Base-by-base conservation (phyloP, 2,329 filamentous ascomycete species). In the Thielaviopsis musarum region DNA sequence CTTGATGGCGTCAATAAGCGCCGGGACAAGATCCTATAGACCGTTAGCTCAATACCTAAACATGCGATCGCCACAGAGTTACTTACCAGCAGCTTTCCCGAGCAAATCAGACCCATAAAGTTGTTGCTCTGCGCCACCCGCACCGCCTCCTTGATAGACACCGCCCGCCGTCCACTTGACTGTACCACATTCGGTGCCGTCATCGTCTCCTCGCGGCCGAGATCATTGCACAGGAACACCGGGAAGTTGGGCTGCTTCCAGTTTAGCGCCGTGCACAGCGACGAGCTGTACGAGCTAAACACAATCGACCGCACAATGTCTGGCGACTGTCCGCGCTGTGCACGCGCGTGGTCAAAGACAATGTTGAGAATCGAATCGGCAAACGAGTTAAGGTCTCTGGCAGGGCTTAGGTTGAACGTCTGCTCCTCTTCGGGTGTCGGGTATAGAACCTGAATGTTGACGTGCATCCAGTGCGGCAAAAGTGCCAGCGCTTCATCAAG, bases 171-270 rank as follows among this genome's bases (percentile, higher is more conserved):
- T 17, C 87, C 88, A 64, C 83, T 87, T 65, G 78, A 74, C 61
- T 72, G 67, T 15, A 74, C 66, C 13, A 70, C 66, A 49, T 69
- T 69, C 1, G 70, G 69, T 15, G 70, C 67, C 6, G 66, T 65
- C 61, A 72, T 71, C 22, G 71, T 68, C 21, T 62, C 57, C 15
- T 52, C 53, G 7, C 79, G 76, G 22, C 89, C 89, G 26, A 97
- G 80, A 62, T 96, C 90, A 70, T 97, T 97, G 73, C 91, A 96
- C 54, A 97, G 77, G 65, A 98, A 87, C 0, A 97, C 88, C 0
- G 93, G 93, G 69, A 95, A 98, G 69, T 97, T 98, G 2, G 93
- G 93, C 70, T 98, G 93, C 71, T 98, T 98, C 93, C 93, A 98
- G 72, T 98, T 98, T 66, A 98, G 74, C 5, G 91, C 91, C 17